Conservation (phyloP, 306 rosid species). For the Gillenia trifoliata region DNA sequence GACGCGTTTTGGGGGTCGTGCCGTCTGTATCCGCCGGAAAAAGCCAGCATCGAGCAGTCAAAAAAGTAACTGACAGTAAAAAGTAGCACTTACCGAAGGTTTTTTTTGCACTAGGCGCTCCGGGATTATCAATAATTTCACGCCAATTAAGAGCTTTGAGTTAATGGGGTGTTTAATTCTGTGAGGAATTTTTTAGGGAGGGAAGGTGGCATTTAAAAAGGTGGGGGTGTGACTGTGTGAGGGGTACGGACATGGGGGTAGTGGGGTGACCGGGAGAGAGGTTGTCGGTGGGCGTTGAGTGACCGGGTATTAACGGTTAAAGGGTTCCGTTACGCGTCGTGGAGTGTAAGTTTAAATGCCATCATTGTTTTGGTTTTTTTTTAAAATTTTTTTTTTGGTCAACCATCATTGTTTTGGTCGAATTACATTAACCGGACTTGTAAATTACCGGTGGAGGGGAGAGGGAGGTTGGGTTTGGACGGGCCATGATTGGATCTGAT, state of each 20-base stretch:
- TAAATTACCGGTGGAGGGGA: too few relatives aligned
- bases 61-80: not conserved
- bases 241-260: conserved; percentile 1
- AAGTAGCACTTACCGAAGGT: conserved; percentile 1
- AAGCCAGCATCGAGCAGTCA: not conserved
- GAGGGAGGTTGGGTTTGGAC: too few relatives aligned
- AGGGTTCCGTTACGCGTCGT: conserved; percentile 4
- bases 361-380: not conserved
- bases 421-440: too few relatives aligned
- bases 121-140: conserved; percentile 12
- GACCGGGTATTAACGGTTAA: conserved; percentile 21
- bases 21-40: conserved; percentile 14
- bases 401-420: too few relatives aligned
- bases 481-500: too few relatives aligned
- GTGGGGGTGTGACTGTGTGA: not conserved
- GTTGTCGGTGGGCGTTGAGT: conserved; percentile 21
- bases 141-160: not conserved
- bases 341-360: not conserved
- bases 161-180: not conserved
- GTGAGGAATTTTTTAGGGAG: not conserved
- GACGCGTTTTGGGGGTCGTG: not conserved
- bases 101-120: not conserved
- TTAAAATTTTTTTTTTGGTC: too few relatives aligned
- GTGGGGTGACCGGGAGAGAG: not conserved
- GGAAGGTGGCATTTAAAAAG: conserved; percentile 10